phyloP scores from a whole-genome alignment of 192 early-diverging fungal genomes.

The Entomortierella chlamydospora region DNA sequence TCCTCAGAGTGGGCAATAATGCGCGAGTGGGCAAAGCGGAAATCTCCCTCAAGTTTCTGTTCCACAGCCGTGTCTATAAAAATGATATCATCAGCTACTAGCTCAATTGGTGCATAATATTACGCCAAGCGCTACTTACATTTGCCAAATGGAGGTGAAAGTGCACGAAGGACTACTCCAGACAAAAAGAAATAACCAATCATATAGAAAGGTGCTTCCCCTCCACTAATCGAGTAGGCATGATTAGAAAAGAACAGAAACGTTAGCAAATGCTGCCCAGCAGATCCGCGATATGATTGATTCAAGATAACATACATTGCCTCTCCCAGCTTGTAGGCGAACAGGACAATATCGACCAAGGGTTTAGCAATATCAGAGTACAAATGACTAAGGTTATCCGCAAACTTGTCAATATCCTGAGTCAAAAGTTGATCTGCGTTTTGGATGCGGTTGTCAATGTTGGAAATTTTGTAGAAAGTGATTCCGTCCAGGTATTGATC shows the following conservation, averaged over 20 bases:
- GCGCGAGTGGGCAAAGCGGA: constrained; percentile 84
- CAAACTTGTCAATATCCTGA: constrained; percentile 80
- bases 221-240: constrained; percentile 45
- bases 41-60: constrained; percentile 83
- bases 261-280: background rate
- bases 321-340: constrained; percentile 79
- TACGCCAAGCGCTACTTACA: constrained; percentile 40
- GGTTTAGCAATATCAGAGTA: constrained; percentile 85
- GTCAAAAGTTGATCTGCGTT: constrained; percentile 79
- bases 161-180: constrained; percentile 71
- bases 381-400: constrained; percentile 73
- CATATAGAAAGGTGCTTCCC: constrained; percentile 68
- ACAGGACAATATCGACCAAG: constrained; percentile 77
- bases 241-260: background rate
- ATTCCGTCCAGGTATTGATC: constrained; percentile 78
- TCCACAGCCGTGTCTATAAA: constrained; percentile 75
- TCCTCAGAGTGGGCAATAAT: constrained; percentile 89
- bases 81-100: background rate
- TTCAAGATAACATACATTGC: constrained; percentile 68
- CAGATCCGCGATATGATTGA: background rate
- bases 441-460: constrained; percentile 82
- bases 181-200: constrained; percentile 71
- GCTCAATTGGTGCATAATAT: too few species aligned
- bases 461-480: constrained; percentile 86
- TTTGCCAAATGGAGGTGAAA: constrained; percentile 87